Evolutionary conservation across 148 eudicot species (phyloP).

Genomic region (Nepenthes gracilis): DNA sequence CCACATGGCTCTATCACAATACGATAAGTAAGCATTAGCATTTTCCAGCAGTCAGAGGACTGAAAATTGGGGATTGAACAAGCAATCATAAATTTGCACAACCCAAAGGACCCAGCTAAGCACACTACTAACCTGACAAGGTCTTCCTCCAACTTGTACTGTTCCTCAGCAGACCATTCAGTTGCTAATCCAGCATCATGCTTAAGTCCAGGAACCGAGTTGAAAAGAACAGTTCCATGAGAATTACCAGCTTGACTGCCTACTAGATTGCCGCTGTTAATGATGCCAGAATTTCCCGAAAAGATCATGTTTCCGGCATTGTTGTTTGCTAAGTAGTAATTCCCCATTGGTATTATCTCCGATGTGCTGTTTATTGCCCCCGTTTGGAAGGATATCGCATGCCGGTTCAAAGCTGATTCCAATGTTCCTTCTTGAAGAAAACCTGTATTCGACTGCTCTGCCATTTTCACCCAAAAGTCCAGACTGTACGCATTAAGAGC

Average conservation of each 20-base stretch:
- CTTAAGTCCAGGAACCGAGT: conserved; percentile 72
- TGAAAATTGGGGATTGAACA: no score
- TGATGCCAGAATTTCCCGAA: conserved; percentile 35
- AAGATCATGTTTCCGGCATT: conserved; percentile 34
- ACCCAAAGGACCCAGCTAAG: conserved; percentile 10
- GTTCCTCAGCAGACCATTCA: conserved; percentile 85
- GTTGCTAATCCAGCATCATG: conserved; percentile 67
- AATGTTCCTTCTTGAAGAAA: conserved; percentile 40
- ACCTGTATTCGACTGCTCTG: conserved; percentile 49
- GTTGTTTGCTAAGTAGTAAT: conserved; percentile 32
- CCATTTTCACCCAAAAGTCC: conserved; percentile 21
- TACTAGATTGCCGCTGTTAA: conserved; percentile 19
- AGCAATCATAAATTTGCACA: conserved; percentile 2
- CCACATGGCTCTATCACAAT: no score
- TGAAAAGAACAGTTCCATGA: conserved; percentile 34
- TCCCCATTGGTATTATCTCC: conserved; percentile 45
- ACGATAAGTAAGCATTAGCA: no score
- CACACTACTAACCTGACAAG: conserved; percentile 56
- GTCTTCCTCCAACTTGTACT: conserved; percentile 71
- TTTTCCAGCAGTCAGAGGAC: no score
- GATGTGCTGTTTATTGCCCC: conserved; percentile 48
- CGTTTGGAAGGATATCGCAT: conserved; percentile 50
- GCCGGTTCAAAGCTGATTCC: conserved; percentile 36
- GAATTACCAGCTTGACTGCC: conserved; percentile 32
- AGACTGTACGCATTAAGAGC: conserved; percentile 2